Base-by-base conservation (phyloP, 1,284 basidiomycete genomes). In the Athelia sp. region DNA sequence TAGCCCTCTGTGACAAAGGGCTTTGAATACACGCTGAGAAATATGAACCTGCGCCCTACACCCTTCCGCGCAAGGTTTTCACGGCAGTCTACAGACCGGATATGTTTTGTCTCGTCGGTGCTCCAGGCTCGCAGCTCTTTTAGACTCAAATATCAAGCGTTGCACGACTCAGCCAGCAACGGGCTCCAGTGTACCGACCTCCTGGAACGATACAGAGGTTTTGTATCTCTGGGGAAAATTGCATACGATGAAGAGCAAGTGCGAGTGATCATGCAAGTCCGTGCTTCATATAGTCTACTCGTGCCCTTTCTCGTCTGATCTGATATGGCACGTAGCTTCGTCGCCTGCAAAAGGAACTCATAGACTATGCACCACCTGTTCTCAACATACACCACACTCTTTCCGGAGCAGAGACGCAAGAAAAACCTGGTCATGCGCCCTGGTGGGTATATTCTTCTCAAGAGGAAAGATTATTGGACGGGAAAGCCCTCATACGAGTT, bases 171-270 rank as follows among this genome's bases (percentile, higher is more conserved):
- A 13, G 26, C 26, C 26, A 29, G 26, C 13, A 45, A 31, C 43
- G 19, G 57, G 10, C 58, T 56, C 1, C 57, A 54, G 44, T 60
- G 58, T 17, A 55, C 57, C 11, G 78, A 78, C 56, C 63, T 79
- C n/a, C 61, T 80, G 17, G 72, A 74, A 44, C 63, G 67, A 34
- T 79, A 81, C 58, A 66, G 73, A 6, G 64, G 62, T 1, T 58
- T 76, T 34, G 77, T 79, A 0, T 68, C 74, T 0, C 58, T 67
- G 36, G 82, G 84, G 0, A 66, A 72, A 50, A 71, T 87, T 48
- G 63, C 73, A 52, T 77, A 78, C 62, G 81, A 87, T 55, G 77
- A 81, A 50, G 79, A 84, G 50, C 85, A 89, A 59, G 71, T 87
- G 17, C 66, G 83, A 17, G 76, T 76, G 3, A 67, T 87, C n/a